Evolutionary conservation across 257 asterid genomes (phyloP), one percentile per base, ranked within the genome.

Genomic region (Euphrasia confusa): DNA sequence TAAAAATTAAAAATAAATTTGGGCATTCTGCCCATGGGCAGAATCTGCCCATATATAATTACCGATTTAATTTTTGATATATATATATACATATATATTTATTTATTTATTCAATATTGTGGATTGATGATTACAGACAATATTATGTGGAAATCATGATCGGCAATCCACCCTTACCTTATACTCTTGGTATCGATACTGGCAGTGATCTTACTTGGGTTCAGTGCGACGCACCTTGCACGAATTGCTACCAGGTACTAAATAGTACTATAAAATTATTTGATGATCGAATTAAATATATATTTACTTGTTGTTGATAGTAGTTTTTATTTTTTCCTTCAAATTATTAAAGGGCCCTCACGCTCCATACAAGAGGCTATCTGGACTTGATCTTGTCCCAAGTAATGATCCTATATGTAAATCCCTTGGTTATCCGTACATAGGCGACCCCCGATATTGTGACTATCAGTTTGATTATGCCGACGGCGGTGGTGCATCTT

Each of bases 401-500:
- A 9, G 48, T 7, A 12, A 1, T 0, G 48, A 42, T 10, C 48
- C 48, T 42, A 10, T 42, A 42, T 42, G 48, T 12, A n/a, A 10
- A 42, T 42, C 48, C 48, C 4, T 10, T 33, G 39, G 39, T 33
- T 4, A 1, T 33, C 39, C 39, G 39, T 7, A 8, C 5, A 5
- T 0, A 4, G 39, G 6, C 8, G 39, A 5, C 8, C 8, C 39
- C 39, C 39, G 6, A 55, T n/a, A n/a, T n/a, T 92, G 98, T 70
- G 97, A 92, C 74, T 89, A 92, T 35, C 79, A 86, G 78, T 68
- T 89, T 72, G 77, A 70, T 60, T 92, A 92, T 76, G 97, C 95
- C 6, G 98, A 92, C n/a, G n/a, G n/a, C 67, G 70, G 61, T 30
- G 90, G 95, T 60, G 83, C 95, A n/a, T 79, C 97, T 54, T 27